phyloP scores from a whole-genome alignment of 345 rosid genomes.

The Physaria fendleri region DNA sequence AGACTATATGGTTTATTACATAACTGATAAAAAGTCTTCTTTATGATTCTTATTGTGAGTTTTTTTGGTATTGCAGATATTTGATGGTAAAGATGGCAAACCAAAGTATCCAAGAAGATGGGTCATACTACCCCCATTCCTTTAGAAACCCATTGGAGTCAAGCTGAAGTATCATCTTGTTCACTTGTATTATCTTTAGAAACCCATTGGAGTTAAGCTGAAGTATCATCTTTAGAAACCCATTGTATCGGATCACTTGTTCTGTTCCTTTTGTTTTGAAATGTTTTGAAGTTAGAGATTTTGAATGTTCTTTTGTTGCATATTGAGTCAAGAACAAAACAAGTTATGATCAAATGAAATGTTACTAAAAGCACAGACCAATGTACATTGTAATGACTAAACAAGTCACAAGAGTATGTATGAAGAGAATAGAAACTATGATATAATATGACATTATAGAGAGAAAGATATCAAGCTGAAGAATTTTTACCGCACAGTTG shows the following conservation, averaged over 20 bases:
- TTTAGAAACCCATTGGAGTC: slow-evolving; percentile 53
- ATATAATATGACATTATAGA: not conserved
- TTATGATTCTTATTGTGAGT: not conserved
- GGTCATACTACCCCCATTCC: slow-evolving; percentile 91
- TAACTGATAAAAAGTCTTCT: too few relatives aligned
- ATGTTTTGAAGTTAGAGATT: slow-evolving; percentile 11
- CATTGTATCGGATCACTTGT: slow-evolving; percentile 17
- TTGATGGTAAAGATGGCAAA: slow-evolving; percentile 91
- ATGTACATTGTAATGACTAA: not conserved
- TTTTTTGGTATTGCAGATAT: slow-evolving; percentile 45
- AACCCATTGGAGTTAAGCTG: too few relatives aligned
- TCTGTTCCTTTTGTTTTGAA: not conserved
- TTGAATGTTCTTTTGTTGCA: too few relatives aligned
- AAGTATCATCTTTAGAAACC: slow-evolving; percentile 66
- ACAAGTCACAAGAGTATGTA: not conserved
- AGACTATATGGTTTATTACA: too few relatives aligned
- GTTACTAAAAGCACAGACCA: not conserved
- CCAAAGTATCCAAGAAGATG: slow-evolving; percentile 89
- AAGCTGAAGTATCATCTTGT: too few relatives aligned
- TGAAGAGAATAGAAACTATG: not conserved
- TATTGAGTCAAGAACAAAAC: too few relatives aligned
- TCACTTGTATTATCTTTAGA: too few relatives aligned
- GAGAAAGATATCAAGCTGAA: not conserved
- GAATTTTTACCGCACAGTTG: slow-evolving; percentile 33
- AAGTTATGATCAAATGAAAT: not conserved